phyloP scores from a whole-genome alignment of 176 grass and related monocot species.

The Chrysopogon serrulatus region DNA sequence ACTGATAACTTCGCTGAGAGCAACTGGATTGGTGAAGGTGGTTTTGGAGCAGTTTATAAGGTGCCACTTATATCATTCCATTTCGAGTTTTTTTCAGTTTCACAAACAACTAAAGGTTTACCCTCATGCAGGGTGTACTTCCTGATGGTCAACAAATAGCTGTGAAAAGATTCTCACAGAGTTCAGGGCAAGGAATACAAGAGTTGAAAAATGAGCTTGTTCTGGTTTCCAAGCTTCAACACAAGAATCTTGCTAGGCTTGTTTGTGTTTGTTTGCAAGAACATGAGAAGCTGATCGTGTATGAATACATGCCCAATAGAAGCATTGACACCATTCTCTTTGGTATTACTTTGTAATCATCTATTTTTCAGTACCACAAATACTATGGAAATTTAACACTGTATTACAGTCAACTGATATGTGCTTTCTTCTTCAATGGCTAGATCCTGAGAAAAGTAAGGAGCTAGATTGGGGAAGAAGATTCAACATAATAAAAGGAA shows the following conservation, averaged over 20 bases:
- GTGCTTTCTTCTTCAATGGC: neutral
- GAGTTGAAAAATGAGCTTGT: conserved; percentile 45
- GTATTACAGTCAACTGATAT: neutral
- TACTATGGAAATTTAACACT: neutral
- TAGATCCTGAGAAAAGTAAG: conserved; percentile 33
- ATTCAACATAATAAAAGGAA: conserved; percentile 31
- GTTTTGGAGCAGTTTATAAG: conserved; percentile 84
- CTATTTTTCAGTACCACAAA: neutral
- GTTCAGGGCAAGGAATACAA: conserved; percentile 31
- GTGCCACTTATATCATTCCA: conserved; percentile 6
- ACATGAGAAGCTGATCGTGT: conserved; percentile 39
- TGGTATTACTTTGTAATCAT: neutral
- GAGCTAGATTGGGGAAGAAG: conserved; percentile 44
- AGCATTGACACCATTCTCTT: conserved; percentile 42
- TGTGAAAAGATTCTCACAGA: conserved; percentile 26
- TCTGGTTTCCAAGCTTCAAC: conserved; percentile 48
- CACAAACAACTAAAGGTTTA: neutral
- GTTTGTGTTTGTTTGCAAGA: conserved; percentile 38
- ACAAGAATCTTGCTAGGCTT: conserved; percentile 43
- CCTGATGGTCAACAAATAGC: conserved; percentile 37
- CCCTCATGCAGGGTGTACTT: conserved; percentile 28
- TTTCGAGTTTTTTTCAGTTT: neutral
- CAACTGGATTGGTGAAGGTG: conserved; percentile 70
- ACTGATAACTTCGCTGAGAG: conserved; percentile 57
- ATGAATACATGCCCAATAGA: conserved; percentile 50